Evolutionary conservation across 768 basidiomycete genomes (phyloP).

Genomic region (Hypsizygus marmoreus): DNA sequence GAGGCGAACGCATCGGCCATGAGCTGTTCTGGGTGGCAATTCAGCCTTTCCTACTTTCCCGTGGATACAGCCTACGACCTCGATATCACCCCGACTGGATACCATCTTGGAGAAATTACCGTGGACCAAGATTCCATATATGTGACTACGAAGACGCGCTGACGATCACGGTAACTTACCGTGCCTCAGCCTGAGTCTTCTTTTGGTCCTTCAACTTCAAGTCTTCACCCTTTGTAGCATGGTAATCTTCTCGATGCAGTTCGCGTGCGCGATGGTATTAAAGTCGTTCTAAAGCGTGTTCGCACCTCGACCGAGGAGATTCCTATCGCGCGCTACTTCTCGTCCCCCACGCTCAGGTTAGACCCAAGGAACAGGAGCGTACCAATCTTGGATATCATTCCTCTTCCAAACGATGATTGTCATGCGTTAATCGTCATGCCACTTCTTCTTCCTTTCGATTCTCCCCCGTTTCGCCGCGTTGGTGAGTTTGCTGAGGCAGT

Average conservation of each 20-base stretch:
- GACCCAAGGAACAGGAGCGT: conserved; percentile 17
- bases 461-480: conserved; percentile 9
- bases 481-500: conserved; percentile 15
- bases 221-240: not conserved
- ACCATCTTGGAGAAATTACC: conserved; percentile 13
- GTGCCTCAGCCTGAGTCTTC: not conserved
- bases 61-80: conserved; percentile 15
- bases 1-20: too few species aligned
- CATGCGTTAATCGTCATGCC: conserved; percentile 18
- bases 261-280: conserved; percentile 4
- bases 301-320: not conserved
- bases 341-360: not conserved
- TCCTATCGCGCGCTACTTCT: conserved; percentile 4
- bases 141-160: too few species aligned
- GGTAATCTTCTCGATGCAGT: conserved; percentile 9
- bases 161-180: not conserved
- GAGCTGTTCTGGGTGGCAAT: conserved; percentile 9
- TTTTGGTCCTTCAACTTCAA: not conserved
- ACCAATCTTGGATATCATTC: conserved; percentile 14
- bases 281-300: conserved; percentile 11
- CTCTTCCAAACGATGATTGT: conserved; percentile 3
- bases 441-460: conserved; percentile 7
- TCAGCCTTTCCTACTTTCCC: conserved; percentile 13
- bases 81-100: conserved; percentile 15
- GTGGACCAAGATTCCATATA: too few species aligned